These are phyloP conservation scores for Bipolaris zeicola DNA, from an alignment of 2,329 filamentous ascomycete genomes.

Conservation along the genomic window DNA sequence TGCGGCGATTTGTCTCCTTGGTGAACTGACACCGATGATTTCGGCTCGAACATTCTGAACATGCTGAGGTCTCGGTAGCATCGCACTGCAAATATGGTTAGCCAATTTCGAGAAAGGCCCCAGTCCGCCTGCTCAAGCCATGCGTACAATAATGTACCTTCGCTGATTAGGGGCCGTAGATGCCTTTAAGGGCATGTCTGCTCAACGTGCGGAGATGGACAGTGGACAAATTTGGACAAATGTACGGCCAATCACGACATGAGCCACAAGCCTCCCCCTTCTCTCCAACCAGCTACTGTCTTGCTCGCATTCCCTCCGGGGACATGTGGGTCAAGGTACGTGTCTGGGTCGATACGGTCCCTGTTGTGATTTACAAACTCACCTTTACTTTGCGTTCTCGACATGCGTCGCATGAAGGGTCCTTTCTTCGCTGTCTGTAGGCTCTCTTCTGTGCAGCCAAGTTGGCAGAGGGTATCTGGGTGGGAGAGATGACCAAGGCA, in stretches of 20 bases:
- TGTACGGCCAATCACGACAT: not conserved
- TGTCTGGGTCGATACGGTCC: not conserved
- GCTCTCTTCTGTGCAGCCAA: constrained; percentile 84
- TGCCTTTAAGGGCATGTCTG: not conserved
- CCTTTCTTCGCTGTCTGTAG: constrained; percentile 92
- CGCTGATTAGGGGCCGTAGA: not conserved
- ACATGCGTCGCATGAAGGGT: constrained; percentile 97
- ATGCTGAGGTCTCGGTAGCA: constrained; percentile 93
- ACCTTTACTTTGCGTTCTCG: constrained; percentile 77
- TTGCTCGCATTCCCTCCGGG: not conserved
- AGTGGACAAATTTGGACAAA: not conserved
- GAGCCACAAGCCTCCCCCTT: not conserved
- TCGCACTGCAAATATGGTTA: constrained; percentile 69
- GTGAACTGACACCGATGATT: constrained; percentile 99
- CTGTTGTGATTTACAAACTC: not conserved
- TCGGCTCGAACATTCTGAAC: constrained; percentile 94
- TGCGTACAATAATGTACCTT: constrained; percentile 4
- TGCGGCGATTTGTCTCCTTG: constrained; percentile 96
- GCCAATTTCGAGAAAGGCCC: constrained; percentile 2
- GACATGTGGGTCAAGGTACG: not conserved
- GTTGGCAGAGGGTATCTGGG: constrained; percentile 54
- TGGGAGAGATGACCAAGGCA: constrained; percentile 50
- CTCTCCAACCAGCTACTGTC: not conserved
- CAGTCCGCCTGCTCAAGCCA: not conserved
- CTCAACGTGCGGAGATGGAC: not conserved